These are phyloP conservation scores for Lactuca sativa DNA, from an alignment of 129 eudicot species.

Conservation along the genomic window DNA sequence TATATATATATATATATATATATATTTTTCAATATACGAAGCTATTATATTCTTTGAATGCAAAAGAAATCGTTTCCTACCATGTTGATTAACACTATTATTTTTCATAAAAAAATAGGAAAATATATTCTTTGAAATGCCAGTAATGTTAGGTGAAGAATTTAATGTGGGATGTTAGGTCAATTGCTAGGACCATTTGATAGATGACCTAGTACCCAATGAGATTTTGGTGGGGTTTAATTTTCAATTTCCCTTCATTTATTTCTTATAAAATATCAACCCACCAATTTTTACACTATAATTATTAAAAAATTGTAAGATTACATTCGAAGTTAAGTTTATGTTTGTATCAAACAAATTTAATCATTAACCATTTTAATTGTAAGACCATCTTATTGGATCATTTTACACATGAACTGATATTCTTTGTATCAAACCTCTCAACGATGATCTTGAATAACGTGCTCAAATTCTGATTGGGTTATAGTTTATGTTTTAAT, in stretches of 20 bases:
- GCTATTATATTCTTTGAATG: background rate
- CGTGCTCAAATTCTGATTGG: constrained; percentile 12
- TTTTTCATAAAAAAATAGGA: background rate
- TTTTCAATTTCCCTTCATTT: background rate
- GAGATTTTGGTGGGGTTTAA: constrained; percentile 19
- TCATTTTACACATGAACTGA: no score
- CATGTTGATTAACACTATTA: background rate
- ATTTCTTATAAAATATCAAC: background rate
- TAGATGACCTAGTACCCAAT: constrained; percentile 20
- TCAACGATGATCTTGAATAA: background rate
- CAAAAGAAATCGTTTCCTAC: background rate
- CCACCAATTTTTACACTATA: background rate
- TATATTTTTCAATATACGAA: background rate
- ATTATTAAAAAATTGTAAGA: background rate
- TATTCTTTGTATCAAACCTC: constrained; percentile 9
- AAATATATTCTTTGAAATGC: constrained; percentile 15
- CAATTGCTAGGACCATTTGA: constrained; percentile 26
- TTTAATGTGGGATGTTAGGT: constrained; percentile 23
- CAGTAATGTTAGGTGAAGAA: constrained; percentile 29
- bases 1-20: no score
- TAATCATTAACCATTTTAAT: background rate
- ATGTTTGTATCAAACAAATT: background rate
- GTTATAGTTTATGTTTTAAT: constrained; percentile 2
- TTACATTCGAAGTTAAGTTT: background rate
- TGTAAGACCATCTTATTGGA: background rate